Conservation (phyloP, 768 basidiomycete species). For the Tephrocybe sp. region DNA sequence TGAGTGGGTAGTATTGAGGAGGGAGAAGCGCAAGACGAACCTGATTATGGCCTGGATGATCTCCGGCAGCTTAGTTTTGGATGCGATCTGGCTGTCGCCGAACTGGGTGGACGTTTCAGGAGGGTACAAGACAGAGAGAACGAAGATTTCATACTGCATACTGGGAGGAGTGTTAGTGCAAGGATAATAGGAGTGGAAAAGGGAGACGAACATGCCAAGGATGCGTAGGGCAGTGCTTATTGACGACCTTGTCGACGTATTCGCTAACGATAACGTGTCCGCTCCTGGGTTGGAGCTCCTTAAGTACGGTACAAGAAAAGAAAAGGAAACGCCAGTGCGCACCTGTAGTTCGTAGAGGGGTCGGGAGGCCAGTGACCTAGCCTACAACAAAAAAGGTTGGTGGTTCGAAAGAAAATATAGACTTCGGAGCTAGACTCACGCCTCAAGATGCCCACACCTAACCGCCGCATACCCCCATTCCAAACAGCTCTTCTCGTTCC, state of each 20-base stretch:
- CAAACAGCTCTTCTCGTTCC: conserved; percentile 63
- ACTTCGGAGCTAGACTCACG: conserved; percentile 39
- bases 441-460: conserved; percentile 67
- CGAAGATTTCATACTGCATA: conserved; percentile 53
- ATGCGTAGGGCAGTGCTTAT: conserved; percentile 62
- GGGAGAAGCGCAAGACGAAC: conserved; percentile 36
- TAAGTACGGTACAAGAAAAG: conserved; percentile 10
- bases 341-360: conserved; percentile 80
- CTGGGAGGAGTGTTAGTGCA: conserved; percentile 31
- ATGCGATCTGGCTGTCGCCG: conserved; percentile 70
- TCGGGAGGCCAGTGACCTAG: conserved; percentile 75
- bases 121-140: conserved; percentile 3
- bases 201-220: conserved; percentile 67
- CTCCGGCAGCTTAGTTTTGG: conserved; percentile 68
- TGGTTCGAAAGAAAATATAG: not conserved
- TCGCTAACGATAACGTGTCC: conserved; percentile 78
- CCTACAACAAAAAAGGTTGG: conserved; percentile 31
- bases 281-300: conserved; percentile 36
- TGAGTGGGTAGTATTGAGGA: not conserved
- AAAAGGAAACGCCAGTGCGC: conserved; percentile 21
- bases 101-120: no score
- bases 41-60: conserved; percentile 75
- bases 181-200: conserved; percentile 16
- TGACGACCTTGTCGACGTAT: conserved; percentile 62
- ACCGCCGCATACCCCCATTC: conserved; percentile 87